Evolutionary conservation across 163 green algal genomes (phyloP).

Genomic region (Chlorella variabilis): DNA sequence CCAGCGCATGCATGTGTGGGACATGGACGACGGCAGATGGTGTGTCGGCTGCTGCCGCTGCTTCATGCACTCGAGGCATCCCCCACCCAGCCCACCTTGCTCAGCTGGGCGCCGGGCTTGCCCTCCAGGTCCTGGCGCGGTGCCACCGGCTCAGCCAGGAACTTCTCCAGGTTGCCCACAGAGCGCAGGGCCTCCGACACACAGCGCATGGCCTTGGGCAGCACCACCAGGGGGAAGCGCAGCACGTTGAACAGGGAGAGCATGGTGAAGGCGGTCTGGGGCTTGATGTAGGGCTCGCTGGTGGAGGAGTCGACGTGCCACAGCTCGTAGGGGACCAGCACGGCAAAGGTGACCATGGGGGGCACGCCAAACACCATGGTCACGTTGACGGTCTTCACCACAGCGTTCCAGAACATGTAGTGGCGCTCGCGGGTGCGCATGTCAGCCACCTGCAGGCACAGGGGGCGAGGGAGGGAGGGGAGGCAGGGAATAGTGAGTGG

Average conservation of each 20-base stretch:
- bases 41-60: no score
- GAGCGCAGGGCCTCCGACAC: slow-evolving; percentile 85
- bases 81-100: slow-evolving; percentile 3
- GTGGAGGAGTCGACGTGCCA: not conserved
- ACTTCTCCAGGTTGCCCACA: slow-evolving; percentile 37
- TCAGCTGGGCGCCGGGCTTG: slow-evolving; percentile 29
- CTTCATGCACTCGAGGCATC: no score
- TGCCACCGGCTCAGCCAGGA: slow-evolving; percentile 45
- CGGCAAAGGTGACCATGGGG: slow-evolving; percentile 53
- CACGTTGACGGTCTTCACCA: slow-evolving; percentile 97
- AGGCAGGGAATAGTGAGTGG: not conserved
- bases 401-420: slow-evolving; percentile 31
- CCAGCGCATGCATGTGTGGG: no score
- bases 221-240: slow-evolving; percentile 88
- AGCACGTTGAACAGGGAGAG: slow-evolving; percentile 95
- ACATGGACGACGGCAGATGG: no score
- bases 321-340: slow-evolving; percentile 40
- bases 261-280: slow-evolving; percentile 80
- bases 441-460: slow-evolving; percentile 1
- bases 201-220: slow-evolving; percentile 65
- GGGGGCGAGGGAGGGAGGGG: not conserved
- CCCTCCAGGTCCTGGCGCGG: slow-evolving; percentile 32
- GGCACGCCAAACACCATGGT: slow-evolving; percentile 78
- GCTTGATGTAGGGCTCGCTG: slow-evolving; percentile 8
- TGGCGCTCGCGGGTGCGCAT: slow-evolving; percentile 1